phyloP scores from a whole-genome alignment of 331 rosid genomes.

The Saraca asoca region DNA sequence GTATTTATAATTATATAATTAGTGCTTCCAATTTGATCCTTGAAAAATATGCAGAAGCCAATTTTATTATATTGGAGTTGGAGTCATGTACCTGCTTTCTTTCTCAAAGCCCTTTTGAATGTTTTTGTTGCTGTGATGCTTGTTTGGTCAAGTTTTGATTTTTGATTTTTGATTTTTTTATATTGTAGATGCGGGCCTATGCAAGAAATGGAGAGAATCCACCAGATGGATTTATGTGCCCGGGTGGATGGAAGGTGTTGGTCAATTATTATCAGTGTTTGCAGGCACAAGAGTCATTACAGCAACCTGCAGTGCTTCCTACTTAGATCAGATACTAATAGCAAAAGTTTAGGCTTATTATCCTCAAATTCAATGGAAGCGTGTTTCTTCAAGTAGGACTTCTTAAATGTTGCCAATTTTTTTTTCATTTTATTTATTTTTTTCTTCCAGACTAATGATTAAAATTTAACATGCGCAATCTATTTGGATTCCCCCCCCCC shows the following conservation, averaged over 20 bases:
- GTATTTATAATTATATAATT: not conserved
- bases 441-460: too few relatives aligned
- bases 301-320: slow-evolving; percentile 62
- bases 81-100: too few relatives aligned
- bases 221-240: slow-evolving; percentile 97
- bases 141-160: not conserved
- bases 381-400: too few relatives aligned
- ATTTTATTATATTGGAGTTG: not conserved
- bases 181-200: slow-evolving; percentile 74
- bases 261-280: slow-evolving; percentile 78
- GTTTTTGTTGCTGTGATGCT: too few relatives aligned
- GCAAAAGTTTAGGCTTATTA: slow-evolving; percentile 25
- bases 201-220: slow-evolving; percentile 90
- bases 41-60: not conserved
- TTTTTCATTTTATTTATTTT: too few relatives aligned
- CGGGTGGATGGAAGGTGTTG: slow-evolving; percentile 91
- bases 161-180: slow-evolving; percentile 16
- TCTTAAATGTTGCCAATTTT: too few relatives aligned
- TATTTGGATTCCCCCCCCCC: too few relatives aligned
- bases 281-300: slow-evolving; percentile 67
- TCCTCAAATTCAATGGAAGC: not conserved
- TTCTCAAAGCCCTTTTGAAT: too few relatives aligned
- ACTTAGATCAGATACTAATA: slow-evolving; percentile 36
- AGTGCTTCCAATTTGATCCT: not conserved
- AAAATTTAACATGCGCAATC: too few relatives aligned